Percentiles rank a stretch among this genome's conserved stretches.
Conservation (phyloP, 2,329 filamentous ascomycete species). For the Aspergillaceae sp. region DNA sequence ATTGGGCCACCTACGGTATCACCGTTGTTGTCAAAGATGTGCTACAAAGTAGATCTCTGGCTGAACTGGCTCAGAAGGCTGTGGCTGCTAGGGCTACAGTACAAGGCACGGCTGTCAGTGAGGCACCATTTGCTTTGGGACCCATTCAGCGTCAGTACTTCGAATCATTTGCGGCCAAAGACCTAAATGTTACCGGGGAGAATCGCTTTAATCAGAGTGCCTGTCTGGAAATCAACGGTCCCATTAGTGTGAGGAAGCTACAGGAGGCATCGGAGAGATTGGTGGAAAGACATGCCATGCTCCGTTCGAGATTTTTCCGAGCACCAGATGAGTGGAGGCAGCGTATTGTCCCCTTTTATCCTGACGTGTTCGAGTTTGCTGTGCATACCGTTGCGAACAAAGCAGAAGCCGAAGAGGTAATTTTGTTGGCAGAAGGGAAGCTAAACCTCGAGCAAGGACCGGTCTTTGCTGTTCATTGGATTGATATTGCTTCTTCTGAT, state of each 20-base stretch:
- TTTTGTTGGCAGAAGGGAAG: too few species aligned
- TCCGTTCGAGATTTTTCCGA: constrained; percentile 7
- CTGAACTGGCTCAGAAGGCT: constrained; percentile 2
- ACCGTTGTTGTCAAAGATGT: constrained; percentile 12
- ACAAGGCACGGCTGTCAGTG: constrained; percentile 4
- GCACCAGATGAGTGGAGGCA: constrained; percentile 3
- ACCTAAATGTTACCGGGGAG: neutral
- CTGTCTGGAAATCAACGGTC: constrained; percentile 7
- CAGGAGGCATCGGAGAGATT: constrained; percentile 7
- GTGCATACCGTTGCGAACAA: too few species aligned
- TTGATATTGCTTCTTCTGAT: constrained; percentile 1
- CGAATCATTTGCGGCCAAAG: constrained; percentile 2
- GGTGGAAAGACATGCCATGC: constrained; percentile 16
- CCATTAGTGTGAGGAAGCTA: neutral
- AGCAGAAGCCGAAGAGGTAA: too few species aligned
- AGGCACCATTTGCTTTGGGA: constrained; percentile 12
- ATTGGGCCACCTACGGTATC: constrained; percentile 9
- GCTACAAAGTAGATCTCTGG: constrained; percentile 8
- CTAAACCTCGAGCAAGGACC: neutral
- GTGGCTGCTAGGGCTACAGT: too few species aligned
- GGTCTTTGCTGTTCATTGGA: constrained; percentile 1
- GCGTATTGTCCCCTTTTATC: neutral
- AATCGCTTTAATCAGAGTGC: constrained; percentile 19
- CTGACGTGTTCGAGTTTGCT: too few species aligned
- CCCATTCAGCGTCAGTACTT: constrained; percentile 19